phyloP scores from a whole-genome alignment of 2,329 filamentous ascomycete species.

The Lecanoromycetidae sp. region DNA sequence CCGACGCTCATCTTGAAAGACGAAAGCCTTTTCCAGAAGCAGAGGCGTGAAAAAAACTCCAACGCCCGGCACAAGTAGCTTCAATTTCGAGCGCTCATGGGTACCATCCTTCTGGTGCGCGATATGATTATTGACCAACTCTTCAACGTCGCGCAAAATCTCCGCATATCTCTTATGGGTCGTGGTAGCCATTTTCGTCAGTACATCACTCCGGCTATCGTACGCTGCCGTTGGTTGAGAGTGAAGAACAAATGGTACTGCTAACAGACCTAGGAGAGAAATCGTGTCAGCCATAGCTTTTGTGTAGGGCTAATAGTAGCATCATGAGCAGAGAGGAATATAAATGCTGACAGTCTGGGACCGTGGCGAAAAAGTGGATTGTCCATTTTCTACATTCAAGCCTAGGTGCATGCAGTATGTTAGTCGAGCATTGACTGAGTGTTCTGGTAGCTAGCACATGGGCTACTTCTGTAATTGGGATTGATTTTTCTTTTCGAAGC shows the following conservation, averaged over 20 bases:
- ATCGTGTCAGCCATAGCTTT: background rate
- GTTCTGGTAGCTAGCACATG: too few relatives aligned
- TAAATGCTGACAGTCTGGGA: too few relatives aligned
- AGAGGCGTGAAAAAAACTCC: constrained; percentile 92
- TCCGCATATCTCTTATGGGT: constrained; percentile 85
- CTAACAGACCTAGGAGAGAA: constrained; percentile 76
- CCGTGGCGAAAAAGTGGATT: too few relatives aligned
- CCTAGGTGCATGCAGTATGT: too few relatives aligned
- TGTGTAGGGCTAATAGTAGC: background rate
- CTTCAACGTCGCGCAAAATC: constrained; percentile 87
- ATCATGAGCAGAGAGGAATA: too few relatives aligned
- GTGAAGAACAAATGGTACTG: constrained; percentile 91
- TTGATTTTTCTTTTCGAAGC: too few relatives aligned
- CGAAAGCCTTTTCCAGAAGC: constrained; percentile 87
- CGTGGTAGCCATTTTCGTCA: constrained; percentile 57
- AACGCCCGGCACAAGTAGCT: constrained; percentile 78
- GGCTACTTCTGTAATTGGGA: too few relatives aligned
- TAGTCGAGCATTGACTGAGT: too few relatives aligned
- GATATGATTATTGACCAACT: constrained; percentile 84
- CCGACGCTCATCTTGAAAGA: constrained; percentile 72
- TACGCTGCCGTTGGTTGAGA: constrained; percentile 86
- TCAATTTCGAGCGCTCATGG: constrained; percentile 72
- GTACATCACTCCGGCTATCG: constrained; percentile 49
- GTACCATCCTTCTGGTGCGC: constrained; percentile 54
- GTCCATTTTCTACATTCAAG: too few relatives aligned